Conservation (phyloP, 176 grass and related monocot species). For the Canna indica region DNA sequence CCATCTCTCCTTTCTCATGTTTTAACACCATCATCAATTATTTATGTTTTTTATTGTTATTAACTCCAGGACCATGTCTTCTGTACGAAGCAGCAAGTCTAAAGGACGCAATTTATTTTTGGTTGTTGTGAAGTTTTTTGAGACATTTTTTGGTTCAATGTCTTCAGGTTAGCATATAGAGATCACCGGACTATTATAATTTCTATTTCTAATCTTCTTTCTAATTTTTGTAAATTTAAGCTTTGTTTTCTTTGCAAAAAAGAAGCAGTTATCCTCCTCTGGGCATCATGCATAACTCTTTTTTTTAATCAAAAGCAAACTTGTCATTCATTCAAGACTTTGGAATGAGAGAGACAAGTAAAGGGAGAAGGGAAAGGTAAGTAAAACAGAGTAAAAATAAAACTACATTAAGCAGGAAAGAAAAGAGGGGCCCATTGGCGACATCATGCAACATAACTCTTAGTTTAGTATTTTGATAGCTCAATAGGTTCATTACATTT, state of each 20-base stretch:
- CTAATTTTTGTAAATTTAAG: no score
- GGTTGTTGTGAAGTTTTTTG: slow-evolving; percentile 86
- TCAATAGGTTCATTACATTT: no score
- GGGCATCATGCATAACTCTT: not conserved
- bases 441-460: no score
- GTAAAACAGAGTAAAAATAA: no score
- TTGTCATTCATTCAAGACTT: no score
- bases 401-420: no score
- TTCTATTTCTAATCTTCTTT: no score
- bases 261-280: not conserved
- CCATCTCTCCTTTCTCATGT: not conserved
- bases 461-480: no score
- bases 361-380: no score
- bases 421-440: no score
- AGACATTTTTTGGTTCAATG: slow-evolving; percentile 97
- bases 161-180: slow-evolving; percentile 51
- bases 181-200: not conserved
- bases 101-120: slow-evolving; percentile 66
- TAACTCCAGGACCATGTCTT: slow-evolving; percentile 80
- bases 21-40: slow-evolving; percentile 5
- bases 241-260: not conserved
- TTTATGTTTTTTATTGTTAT: slow-evolving; percentile 20
- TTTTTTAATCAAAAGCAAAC: no score
- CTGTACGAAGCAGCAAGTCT: slow-evolving; percentile 73
- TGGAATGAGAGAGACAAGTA: no score